Base-by-base conservation (phyloP, 345 rosid genomes). In the Eutrema japonicum region DNA sequence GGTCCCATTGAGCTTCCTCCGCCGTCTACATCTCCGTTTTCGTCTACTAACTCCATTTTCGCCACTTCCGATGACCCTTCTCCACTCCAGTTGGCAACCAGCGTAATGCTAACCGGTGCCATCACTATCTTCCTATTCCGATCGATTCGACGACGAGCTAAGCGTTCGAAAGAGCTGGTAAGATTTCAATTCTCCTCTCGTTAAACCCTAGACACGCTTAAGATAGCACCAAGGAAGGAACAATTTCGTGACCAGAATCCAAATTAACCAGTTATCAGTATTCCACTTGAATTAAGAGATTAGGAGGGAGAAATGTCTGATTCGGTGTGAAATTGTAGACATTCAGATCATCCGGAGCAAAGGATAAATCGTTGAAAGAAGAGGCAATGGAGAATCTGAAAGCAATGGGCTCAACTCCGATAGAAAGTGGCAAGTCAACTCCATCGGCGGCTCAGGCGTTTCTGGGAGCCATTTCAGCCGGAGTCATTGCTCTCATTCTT, bases 91-190 rank as follows among this genome's bases (percentile, higher is more conserved):
- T 79, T 90, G 9, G 85, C 97, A 77, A 85, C 96, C 57, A 89
- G 97, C 62, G 87, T 91, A 50, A 83, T 94, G 64, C 95, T 94
- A 63, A 89, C 95, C 9, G 98, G 93, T 2, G 85, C 97, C 74
- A 83, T 94, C 77, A 75, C 85, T 12, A 72, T 94, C 73, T 94
- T 91, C 83, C 96, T 94, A 81, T 84, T 89, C 76, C 97, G 97
- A 38, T 70, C 97, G 9, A 30, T 94, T 45, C 87, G 97, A 51
- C 96, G 96, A 63, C 90, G 98, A 1, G 95, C 86, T 52, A 84
- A 82, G 64, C 95, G 96, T 3, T 83, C 90, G 6, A 94, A 88
- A 80, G 93, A 91, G 70, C 74, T 85, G 87, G 97, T 94, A 73
- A 6, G 45, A 5, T 8, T 7, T 58, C 16, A 4, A 1, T n/a